phyloP scores from a whole-genome alignment of 768 basidiomycete genomes.

The Lentinula sp. region DNA sequence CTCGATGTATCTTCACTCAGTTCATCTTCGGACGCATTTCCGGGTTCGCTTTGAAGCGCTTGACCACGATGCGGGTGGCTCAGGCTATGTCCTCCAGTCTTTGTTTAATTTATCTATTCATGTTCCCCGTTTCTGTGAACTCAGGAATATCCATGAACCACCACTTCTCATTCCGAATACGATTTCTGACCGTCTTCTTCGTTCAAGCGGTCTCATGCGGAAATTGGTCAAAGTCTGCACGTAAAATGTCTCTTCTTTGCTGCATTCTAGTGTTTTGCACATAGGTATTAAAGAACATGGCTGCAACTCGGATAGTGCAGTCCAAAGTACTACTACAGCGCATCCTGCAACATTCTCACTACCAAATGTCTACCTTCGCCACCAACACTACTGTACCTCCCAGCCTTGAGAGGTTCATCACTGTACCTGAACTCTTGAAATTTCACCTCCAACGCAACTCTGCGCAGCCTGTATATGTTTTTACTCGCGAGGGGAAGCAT shows the following conservation, averaged over 20 bases:
- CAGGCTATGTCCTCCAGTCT: no score
- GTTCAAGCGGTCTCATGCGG: not conserved
- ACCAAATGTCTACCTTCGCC: not conserved
- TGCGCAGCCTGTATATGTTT: slow-evolving; percentile 22
- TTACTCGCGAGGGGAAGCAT: not conserved
- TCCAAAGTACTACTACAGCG: not conserved
- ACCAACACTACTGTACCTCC: slow-evolving; percentile 2
- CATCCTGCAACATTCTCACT: not conserved
- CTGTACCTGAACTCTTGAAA: slow-evolving; percentile 24
- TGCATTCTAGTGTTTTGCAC: no score
- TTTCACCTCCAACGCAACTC: slow-evolving; percentile 30
- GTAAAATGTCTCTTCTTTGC: not conserved
- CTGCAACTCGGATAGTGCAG: no score
- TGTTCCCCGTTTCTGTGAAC: not conserved
- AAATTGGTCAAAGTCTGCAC: not conserved
- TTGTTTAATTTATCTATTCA: not conserved
- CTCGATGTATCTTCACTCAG: not conserved
- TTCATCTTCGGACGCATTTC: not conserved
- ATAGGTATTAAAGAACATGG: no score
- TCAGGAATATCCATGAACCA: not conserved
- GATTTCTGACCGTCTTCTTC: not conserved
- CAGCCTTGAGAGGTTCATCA: slow-evolving; percentile 10
- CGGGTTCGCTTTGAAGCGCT: not conserved
- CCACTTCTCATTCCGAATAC: not conserved
- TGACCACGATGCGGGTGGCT: not conserved